A percentile compares a stretch with the other conserved stretches of the same genome.
These are phyloP conservation scores for Endotrypanum monterogeii DNA, from an alignment of 208 protist species.

Conservation along the genomic window DNA sequence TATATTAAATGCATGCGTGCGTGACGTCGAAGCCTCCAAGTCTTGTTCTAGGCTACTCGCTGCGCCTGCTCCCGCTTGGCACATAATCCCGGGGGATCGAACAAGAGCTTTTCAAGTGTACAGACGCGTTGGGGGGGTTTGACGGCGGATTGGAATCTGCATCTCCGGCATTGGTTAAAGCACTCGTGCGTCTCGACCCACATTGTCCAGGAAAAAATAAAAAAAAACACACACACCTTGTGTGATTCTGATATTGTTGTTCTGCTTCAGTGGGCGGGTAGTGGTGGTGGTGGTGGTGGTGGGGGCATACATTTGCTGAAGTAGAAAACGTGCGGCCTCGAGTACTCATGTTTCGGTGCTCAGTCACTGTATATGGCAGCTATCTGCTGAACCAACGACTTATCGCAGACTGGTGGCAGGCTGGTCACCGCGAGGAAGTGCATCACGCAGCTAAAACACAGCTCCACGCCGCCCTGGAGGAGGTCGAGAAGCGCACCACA, in stretches of 20 bases:
- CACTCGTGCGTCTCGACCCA: neutral
- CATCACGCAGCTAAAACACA: slow-evolving; percentile 51
- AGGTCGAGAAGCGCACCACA: neutral
- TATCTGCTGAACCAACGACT: slow-evolving; percentile 71
- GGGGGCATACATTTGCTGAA: too few species aligned
- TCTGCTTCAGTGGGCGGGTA: too few species aligned
- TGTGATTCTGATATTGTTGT: neutral
- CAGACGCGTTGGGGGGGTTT: neutral
- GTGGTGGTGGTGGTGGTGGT: too few species aligned
- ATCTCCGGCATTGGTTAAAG: neutral
- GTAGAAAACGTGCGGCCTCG: too few species aligned
- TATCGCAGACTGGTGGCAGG: slow-evolving; percentile 84
- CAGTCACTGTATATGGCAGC: slow-evolving; percentile 28
- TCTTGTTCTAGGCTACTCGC: neutral
- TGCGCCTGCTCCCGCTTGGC: neutral
- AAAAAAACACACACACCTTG: neutral
- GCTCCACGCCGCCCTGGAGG: slow-evolving; percentile 36
- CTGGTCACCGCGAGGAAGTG: slow-evolving; percentile 68
- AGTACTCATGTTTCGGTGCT: slow-evolving; percentile 32
- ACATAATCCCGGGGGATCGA: neutral
- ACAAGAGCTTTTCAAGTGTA: neutral
- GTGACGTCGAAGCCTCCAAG: neutral
- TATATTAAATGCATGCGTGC: neutral
- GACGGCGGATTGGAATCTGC: neutral
- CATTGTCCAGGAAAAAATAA: too few species aligned